These are phyloP conservation scores for Geotrichum carabidarum DNA, from an alignment of 1,139 yeast genomes.

Conservation along the genomic window DNA sequence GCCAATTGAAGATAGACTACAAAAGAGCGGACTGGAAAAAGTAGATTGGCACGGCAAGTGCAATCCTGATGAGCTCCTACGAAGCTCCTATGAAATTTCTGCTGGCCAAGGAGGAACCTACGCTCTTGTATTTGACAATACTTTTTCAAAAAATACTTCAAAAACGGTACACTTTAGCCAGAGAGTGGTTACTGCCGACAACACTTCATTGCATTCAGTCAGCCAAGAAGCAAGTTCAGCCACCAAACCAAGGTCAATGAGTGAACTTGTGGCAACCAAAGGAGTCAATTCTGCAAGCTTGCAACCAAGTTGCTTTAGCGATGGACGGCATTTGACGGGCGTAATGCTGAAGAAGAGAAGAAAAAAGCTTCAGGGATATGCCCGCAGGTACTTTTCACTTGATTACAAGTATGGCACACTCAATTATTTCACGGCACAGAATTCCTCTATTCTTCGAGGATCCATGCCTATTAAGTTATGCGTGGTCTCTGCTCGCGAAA, in stretches of 20 bases:
- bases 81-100: conserved; percentile 55
- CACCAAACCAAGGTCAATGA: conserved; percentile 26
- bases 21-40: conserved; percentile 34
- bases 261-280: conserved; percentile 1
- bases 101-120: conserved; percentile 52
- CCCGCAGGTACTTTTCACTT: conserved; percentile 74
- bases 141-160: conserved; percentile 79
- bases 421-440: conserved; percentile 72
- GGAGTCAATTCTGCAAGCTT: background rate
- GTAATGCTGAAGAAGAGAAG: conserved; percentile 72
- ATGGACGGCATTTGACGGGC: conserved; percentile 52
- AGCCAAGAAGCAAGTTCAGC: conserved; percentile 18
- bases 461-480: conserved; percentile 84
- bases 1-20: conserved; percentile 34
- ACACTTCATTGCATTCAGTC: background rate
- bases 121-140: conserved; percentile 89
- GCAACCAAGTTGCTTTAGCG: conserved; percentile 25
- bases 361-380: conserved; percentile 78
- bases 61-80: conserved; percentile 37
- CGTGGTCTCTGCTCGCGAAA: conserved; percentile 72
- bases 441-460: conserved; percentile 70
- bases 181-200: conserved; percentile 35
- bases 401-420: conserved; percentile 79
- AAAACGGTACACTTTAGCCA: conserved; percentile 73
- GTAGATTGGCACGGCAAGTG: conserved; percentile 38